Evolutionary conservation across 257 asterid genomes (phyloP), one percentile per base, ranked within the genome.

Genomic region (Nicotiana noctiflora): DNA sequence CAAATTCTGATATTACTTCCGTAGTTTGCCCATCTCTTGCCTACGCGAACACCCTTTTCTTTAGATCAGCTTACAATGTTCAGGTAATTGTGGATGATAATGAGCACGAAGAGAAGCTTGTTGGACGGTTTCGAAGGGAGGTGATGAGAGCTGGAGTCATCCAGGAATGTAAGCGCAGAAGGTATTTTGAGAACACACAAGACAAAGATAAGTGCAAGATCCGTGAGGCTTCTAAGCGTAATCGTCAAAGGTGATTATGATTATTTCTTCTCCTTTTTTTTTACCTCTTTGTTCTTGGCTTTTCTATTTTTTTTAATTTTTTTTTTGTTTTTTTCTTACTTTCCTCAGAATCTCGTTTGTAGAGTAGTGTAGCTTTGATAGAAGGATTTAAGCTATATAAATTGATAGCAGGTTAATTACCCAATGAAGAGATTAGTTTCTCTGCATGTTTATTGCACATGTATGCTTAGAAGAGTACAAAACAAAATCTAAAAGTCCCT

Each of bases 201-300:
- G 99, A 92, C 1, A 88, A 92, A 90, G 83, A 88, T 86, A 95
- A 95, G 84, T 91, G 98, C 79, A 92, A 80, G 84, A 0, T 92
- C 1, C 98, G 98, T 8, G 99, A 95, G 19, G 97, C 99, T 32
- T 97, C 97, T 6, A 86, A 83, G 84, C 97, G 99, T 82, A 93
- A 93, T 80, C 97, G 97, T 23, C 90, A 94, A 84, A 92, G 98
- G 98, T 91, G 19, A 40, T 40, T 40, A 40, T 40, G 12, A 40
- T 40, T 40, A 40, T 40, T 3, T 40, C 49, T 0, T 40, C 49
- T 40, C 49, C 49, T 0, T 8, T 2, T 40, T 40, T 8, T 40
- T n/a, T n/a, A n/a, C 2, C 12, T 8, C 12, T 40, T 0, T 40
- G 49, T 25, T n/a, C n/a, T n/a, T n/a, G n/a, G n/a, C n/a, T n/a